Evolutionary conservation across 2,329 filamentous ascomycete genomes (phyloP).

Genomic region (Neofusicoccum ribis): DNA sequence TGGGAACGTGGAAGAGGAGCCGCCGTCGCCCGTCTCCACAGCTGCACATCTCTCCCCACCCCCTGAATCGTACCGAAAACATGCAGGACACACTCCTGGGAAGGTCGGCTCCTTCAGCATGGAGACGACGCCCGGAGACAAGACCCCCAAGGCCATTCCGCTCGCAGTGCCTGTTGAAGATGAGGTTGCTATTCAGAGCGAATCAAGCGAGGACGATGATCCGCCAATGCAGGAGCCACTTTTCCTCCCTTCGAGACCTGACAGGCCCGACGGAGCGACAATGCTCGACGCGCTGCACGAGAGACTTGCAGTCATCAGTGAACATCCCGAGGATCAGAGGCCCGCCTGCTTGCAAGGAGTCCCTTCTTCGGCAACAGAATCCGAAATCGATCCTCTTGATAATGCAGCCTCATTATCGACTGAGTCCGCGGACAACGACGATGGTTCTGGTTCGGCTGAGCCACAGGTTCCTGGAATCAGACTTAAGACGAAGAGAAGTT

Average conservation of each 20-base stretch:
- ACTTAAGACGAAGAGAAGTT: constrained; percentile 33
- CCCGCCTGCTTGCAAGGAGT: constrained; percentile 24
- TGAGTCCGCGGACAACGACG: constrained; percentile 24
- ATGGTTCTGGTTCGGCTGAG: not conserved
- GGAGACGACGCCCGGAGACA: constrained; percentile 3
- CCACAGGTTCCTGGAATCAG: constrained; percentile 33
- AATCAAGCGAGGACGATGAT: constrained; percentile 23
- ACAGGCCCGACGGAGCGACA: not conserved
- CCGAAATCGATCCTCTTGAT: constrained; percentile 29
- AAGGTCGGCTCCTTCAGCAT: constrained; percentile 22
- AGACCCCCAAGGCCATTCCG: constrained; percentile 10
- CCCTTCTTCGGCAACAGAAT: constrained; percentile 2
- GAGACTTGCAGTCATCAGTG: constrained; percentile 4
- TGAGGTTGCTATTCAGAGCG: constrained; percentile 3
- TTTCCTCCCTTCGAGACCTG: constrained; percentile 14
- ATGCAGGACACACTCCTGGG: constrained; percentile 39
- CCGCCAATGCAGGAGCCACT: constrained; percentile 15
- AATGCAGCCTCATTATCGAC: constrained; percentile 22
- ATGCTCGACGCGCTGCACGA: constrained; percentile 8
- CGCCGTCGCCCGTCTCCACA: constrained; percentile 35
- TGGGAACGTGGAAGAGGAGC: constrained; percentile 27
- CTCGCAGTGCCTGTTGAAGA: not conserved
- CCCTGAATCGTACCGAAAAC: constrained; percentile 34
- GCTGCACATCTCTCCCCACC: constrained; percentile 34
- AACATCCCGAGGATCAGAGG: constrained; percentile 22